Base-by-base conservation (phyloP, 2,329 filamentous ascomycete genomes). In the Coniochaeta sp. region DNA sequence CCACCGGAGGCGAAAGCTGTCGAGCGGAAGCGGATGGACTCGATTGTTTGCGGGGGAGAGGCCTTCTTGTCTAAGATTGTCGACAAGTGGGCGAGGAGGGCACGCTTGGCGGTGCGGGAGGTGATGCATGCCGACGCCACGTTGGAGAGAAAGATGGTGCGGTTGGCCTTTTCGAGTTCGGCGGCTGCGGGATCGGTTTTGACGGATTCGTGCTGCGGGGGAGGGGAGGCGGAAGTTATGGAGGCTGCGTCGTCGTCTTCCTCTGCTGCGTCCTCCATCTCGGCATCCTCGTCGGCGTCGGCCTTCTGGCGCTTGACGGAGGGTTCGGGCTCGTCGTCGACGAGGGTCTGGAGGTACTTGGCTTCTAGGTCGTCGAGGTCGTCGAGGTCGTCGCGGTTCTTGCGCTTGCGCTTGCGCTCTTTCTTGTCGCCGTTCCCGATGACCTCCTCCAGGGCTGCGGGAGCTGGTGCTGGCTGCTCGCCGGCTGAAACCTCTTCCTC, bases 1-100 rank as follows among this genome's bases (percentile, higher is more conserved):
- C 83, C 76, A 31, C 76, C 80, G 26, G 83, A 83, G 5, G 87
- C 81, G 67, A 95, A 97, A 2, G 94, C 88, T 13, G 91, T 89
- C 7, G 92, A 97, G 53, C 94, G 89, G 76, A 97, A 99, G 20
- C 94, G 89, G 55, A 99, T 77, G 2, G 91, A 96, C 66, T 96
- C 89, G 42, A 99, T 76, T 62, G 88, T 91, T 68, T 89, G 86
- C 1, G 77, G 72, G 1, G 75, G 56, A 72, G 73, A 60, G 66
- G 76, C 59, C 67, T 75, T 66, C 33, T 69, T 67, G 51, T 77
- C 72, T 48, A 95, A 75, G 62, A 90, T 86, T 1, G 89, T 90
- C n/a, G 80, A 77, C 45, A 96, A 81, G 66, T 96, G 89, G 38
- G 79, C 74, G 58, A 89, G 73, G 27, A 96, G 79, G 3, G 79